Evolutionary conservation across 176 grass and related monocot species (phyloP), one percentile per base, ranked within the genome.

Genomic region (Bonia amplexicaulis): DNA sequence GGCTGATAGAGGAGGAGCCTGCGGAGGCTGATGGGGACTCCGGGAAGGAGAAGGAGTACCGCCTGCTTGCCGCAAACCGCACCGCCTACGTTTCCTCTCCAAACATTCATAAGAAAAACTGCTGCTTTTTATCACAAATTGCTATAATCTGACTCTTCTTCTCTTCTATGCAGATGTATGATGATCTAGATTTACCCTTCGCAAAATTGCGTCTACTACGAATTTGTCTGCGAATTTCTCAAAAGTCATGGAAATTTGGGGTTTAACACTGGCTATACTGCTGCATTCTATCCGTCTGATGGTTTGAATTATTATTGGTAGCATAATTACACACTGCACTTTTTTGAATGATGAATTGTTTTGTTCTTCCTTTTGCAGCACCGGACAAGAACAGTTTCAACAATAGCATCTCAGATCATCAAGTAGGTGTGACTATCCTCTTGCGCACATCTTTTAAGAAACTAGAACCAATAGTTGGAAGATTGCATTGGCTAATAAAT

Each of bases 331-430:
- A 26, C 39, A 0, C 25, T 55, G 61, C 44, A n/a, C 13, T 79
- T 54, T 44, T 20, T 44, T 85, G 13, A 47, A 22, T 79, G 68
- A 39, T 68, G 63, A 23, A 73, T 39, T 78, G 37, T 39, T 58
- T 6, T 80, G 15, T 41, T 41, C 77, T 61, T 84, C 68, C 53
- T 54, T 82, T 95, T 76, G 70, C 91, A 99, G 97, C 81, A 66
- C 81, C 90, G 20, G 93, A 96, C 81, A 90, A 96, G 93, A 99
- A 60, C 73, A 96, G 92, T 86, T 99, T 99, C 92, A 99, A 96
- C 79, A 96, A 94, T 85, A 94, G 91, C 84, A 88, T 99, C 45
- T 91, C 97, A 84, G 97, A 99, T 92, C 91, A 99, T 91, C 91
- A 99, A 96, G 97, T 29, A 29, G 27, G 27, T 29, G 27, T 29